A percentile compares a stretch with the other conserved stretches of the same genome.
phyloP scores from a whole-genome alignment of 129 eudicot species.

The Lactuca saligna region DNA sequence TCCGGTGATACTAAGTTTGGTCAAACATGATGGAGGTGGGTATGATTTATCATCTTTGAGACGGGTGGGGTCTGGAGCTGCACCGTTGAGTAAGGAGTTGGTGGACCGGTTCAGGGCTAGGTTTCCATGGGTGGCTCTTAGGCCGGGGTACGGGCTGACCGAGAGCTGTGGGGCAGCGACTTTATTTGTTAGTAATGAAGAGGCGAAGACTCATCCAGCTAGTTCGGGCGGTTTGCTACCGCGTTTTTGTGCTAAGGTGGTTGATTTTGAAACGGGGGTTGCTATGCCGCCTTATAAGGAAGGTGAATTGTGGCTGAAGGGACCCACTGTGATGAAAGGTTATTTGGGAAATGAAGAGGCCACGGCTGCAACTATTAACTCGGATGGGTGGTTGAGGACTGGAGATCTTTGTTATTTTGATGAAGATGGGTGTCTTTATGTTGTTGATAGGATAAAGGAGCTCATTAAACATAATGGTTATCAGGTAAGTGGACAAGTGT shows the following conservation, averaged over 20 bases:
- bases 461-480: slow-evolving; percentile 83
- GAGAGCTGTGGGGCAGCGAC: slow-evolving; percentile 75
- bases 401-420: slow-evolving; percentile 84
- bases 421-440: slow-evolving; percentile 59
- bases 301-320: slow-evolving; percentile 76
- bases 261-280: slow-evolving; percentile 46
- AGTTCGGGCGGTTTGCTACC: slow-evolving; percentile 60
- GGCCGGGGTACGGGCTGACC: slow-evolving; percentile 82
- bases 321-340: slow-evolving; percentile 70
- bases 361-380: slow-evolving; percentile 50
- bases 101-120: slow-evolving; percentile 52
- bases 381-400: slow-evolving; percentile 74
- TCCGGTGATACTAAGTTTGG: slow-evolving; percentile 63
- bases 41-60: slow-evolving; percentile 63
- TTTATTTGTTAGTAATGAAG: slow-evolving; percentile 38
- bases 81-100: slow-evolving; percentile 68
- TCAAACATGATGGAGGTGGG: slow-evolving; percentile 42
- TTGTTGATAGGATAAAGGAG: slow-evolving; percentile 78
- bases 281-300: slow-evolving; percentile 52
- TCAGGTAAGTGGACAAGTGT: slow-evolving; percentile 45
- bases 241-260: slow-evolving; percentile 63
- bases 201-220: slow-evolving; percentile 52
- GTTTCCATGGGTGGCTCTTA: slow-evolving; percentile 69
- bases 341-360: slow-evolving; percentile 67
- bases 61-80: slow-evolving; percentile 72